Conservation (phyloP, 2,329 filamentous ascomycete species). For the Monascus ruber region DNA sequence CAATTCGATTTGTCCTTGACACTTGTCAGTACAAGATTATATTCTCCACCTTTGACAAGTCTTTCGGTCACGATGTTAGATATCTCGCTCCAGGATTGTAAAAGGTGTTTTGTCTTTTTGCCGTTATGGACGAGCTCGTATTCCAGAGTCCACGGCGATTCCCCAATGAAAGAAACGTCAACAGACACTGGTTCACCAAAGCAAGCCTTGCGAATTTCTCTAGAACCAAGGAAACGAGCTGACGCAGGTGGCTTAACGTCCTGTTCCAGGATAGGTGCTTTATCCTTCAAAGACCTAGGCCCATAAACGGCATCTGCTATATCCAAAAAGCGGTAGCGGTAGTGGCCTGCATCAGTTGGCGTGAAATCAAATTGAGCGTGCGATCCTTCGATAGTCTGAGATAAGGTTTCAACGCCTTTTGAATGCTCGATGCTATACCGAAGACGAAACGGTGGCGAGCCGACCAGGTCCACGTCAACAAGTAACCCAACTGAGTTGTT, state of each 20-base stretch:
- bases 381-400: slow-evolving; percentile 54
- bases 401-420: slow-evolving; percentile 44
- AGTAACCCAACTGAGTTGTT: slow-evolving; percentile 84
- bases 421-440: slow-evolving; percentile 59
- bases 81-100: slow-evolving; percentile 50
- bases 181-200: slow-evolving; percentile 70
- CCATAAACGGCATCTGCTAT: slow-evolving; percentile 77
- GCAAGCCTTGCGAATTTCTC: slow-evolving; percentile 54
- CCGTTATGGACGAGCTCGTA: slow-evolving; percentile 89
- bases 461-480: slow-evolving; percentile 79
- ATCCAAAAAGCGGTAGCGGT: slow-evolving; percentile 72
- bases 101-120: slow-evolving; percentile 60
- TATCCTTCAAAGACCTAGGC: slow-evolving; percentile 49
- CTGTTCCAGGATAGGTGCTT: slow-evolving; percentile 61
- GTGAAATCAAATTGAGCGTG: slow-evolving; percentile 76
- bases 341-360: slow-evolving; percentile 68
- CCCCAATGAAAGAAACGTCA: slow-evolving; percentile 64
- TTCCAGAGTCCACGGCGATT: slow-evolving; percentile 77
- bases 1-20: slow-evolving; percentile 80
- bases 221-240: slow-evolving; percentile 53
- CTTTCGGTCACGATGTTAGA: slow-evolving; percentile 65
- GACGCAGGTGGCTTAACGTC: slow-evolving; percentile 87
- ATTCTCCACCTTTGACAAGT: slow-evolving; percentile 74
- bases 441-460: slow-evolving; percentile 83
- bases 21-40: slow-evolving; percentile 72